These are phyloP conservation scores for Penicillium sp. DNA, from an alignment of 2,329 filamentous ascomycete genomes.

Conservation along the genomic window DNA sequence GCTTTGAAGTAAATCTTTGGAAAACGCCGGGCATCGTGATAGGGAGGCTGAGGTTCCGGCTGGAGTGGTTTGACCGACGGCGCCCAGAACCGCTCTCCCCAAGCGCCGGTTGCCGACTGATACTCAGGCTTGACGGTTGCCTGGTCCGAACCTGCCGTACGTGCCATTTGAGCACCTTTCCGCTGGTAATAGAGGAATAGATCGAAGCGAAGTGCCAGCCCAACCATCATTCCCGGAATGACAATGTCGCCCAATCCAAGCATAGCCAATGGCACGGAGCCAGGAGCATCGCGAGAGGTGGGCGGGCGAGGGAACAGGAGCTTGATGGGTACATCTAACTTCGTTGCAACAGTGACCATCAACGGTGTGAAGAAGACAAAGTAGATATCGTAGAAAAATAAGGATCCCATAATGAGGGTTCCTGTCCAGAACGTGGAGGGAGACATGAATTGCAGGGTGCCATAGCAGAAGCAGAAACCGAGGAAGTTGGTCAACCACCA, in stretches of 20 bases:
- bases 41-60: conserved; percentile 35
- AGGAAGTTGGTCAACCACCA: conserved; percentile 82
- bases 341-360: conserved; percentile 70
- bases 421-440: conserved; percentile 85
- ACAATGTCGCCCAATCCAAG: conserved; percentile 94
- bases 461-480: conserved; percentile 84
- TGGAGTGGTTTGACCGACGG: conserved; percentile 30
- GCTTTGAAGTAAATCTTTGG: conserved; percentile 83
- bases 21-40: conserved; percentile 55
- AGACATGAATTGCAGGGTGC: conserved; percentile 77
- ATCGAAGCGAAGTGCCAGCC: conserved; percentile 85
- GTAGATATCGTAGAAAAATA: conserved; percentile 95
- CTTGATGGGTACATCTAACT: conserved; percentile 89
- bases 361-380: conserved; percentile 57
- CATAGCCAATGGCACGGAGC: conserved; percentile 60
- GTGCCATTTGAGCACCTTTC: conserved; percentile 53
- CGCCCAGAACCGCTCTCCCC: conserved; percentile 85
- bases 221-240: conserved; percentile 86
- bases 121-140: conserved; percentile 39
- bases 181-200: conserved; percentile 77
- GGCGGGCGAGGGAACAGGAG: conserved; percentile 74
- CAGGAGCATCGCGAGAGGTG: conserved; percentile 45
- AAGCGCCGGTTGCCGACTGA: conserved; percentile 64
- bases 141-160: conserved; percentile 22
- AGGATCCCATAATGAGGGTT: conserved; percentile 69